Base-by-base conservation (phyloP, 345 rosid genomes). In the Camelina hispida region DNA sequence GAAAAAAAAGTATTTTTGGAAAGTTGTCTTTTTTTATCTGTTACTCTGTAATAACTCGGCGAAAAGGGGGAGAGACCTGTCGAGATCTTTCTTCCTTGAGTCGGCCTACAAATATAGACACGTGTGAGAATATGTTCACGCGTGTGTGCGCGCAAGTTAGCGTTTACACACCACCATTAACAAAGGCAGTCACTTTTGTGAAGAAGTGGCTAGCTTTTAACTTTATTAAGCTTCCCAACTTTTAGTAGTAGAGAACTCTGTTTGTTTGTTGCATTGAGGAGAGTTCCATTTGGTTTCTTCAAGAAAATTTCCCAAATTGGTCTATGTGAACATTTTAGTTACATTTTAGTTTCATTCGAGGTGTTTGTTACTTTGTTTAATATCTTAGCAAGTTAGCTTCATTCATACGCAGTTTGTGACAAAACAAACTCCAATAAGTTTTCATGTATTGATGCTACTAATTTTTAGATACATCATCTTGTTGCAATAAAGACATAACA, bases 91-190 rank as follows among this genome's bases (percentile, higher is more conserved):
- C 55, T 57, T 37, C 15, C 17, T 59, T 22, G 8, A 44, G 32
- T 48, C 57, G 22, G 47, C 37, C 0, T 51, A 52, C n/a, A 59
- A 17, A 48, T 50, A 52, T 28, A 43, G 58, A 55, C 52, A 35
- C 60, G 60, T 54, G 75, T 63, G 48, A 15, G 34, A 32, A 61
- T 61, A 46, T 60, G 34, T 35, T 43, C 70, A 55, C 65, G n/a
- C 80, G 75, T 76, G 75, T 74, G 14, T 6, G 65, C 42, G 66
- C 66, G 66, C 66, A 73, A 12, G 10, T 38, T 74, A 66, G 68
- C 61, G 7, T 1, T 34, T 34, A 34, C 2, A 40, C 44, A 52
- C 34, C 44, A 52, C 34, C 62, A 12, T 38, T 20, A 6, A 50
- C 23, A 12, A 38, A 61, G 17, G 44, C 15, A 68, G 72, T 34